Evolutionary conservation across 331 rosid genomes (phyloP).

Genomic region (Acacia pycnantha): DNA sequence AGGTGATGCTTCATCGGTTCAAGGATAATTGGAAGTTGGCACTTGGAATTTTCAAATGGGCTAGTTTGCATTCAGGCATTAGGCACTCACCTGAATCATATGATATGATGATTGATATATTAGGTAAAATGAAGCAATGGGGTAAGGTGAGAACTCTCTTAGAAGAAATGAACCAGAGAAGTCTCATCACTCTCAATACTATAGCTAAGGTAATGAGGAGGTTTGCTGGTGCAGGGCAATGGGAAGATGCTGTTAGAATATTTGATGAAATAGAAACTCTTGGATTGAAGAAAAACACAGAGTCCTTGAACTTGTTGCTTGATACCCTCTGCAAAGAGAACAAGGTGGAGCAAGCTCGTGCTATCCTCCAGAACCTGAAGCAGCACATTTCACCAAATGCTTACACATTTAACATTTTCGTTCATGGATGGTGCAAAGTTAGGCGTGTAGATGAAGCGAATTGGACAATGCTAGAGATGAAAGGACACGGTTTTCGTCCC

Average conservation of each 20-base stretch:
- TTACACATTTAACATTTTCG: constrained; percentile 73
- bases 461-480: constrained; percentile 95
- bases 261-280: constrained; percentile 64
- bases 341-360: constrained; percentile 67
- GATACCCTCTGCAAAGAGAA: constrained; percentile 88
- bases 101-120: constrained; percentile 66
- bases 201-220: constrained; percentile 79
- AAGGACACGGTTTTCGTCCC: constrained; percentile 70
- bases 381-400: constrained; percentile 65
- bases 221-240: constrained; percentile 73
- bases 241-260: constrained; percentile 70
- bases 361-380: constrained; percentile 61
- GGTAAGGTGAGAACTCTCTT: constrained; percentile 50
- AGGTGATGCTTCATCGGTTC: constrained; percentile 52
- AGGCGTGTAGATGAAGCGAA: constrained; percentile 80
- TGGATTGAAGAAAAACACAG: constrained; percentile 73
- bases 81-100: constrained; percentile 49
- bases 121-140: constrained; percentile 81
- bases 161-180: constrained; percentile 49
- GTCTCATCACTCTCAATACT: constrained; percentile 46
- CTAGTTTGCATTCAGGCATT: constrained; percentile 43
- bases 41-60: constrained; percentile 83
- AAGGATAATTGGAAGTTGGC: constrained; percentile 92
- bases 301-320: constrained; percentile 82
- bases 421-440: constrained; percentile 91